Conservation (phyloP, 2,329 filamentous ascomycete genomes). For the Colletotrichum orchidophilum region DNA sequence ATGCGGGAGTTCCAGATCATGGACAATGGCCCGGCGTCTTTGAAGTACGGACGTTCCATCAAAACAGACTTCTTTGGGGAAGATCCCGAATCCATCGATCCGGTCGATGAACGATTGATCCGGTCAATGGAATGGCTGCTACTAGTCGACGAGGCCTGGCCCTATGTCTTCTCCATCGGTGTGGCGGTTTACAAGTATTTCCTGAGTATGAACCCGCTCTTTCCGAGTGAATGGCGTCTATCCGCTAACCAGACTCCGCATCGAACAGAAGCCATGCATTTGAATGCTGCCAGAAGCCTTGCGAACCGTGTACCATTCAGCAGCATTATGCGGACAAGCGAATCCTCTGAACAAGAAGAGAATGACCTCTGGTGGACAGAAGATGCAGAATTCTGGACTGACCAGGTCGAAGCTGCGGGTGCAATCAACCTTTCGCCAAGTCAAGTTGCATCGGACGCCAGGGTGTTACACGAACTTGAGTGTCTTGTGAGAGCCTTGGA, state of each 20-base stretch:
- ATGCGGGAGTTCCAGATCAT: conserved; percentile 62
- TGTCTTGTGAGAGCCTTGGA: conserved; percentile 72
- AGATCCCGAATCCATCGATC: conserved; percentile 60
- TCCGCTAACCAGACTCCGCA: conserved; percentile 19
- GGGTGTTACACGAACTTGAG: conserved; percentile 75
- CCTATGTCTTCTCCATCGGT: conserved; percentile 73
- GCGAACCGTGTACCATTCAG: conserved; percentile 60
- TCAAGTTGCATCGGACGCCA: conserved; percentile 62
- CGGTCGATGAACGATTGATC: conserved; percentile 77
- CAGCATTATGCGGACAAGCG: conserved; percentile 55
- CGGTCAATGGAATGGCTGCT: conserved; percentile 87
- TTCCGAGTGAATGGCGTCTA: conserved; percentile 34
- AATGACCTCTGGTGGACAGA: conserved; percentile 46
- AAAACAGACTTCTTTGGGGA: conserved; percentile 76
- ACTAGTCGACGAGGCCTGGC: conserved; percentile 77
- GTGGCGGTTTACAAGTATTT: conserved; percentile 84
- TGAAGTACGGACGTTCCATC: conserved; percentile 71
- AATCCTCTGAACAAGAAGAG: conserved; percentile 49
- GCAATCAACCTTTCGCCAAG: conserved; percentile 49
- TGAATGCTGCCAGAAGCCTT: conserved; percentile 64
- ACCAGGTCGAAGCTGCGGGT: conserved; percentile 46
- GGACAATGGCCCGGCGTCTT: conserved; percentile 57
- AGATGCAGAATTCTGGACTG: conserved; percentile 51
- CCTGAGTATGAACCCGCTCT: conserved; percentile 66
- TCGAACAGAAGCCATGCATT: conserved; percentile 55